Percentiles rank a stretch among this genome's conserved stretches.
phyloP scores from a whole-genome alignment of 306 rosid species.

The Hippophae gyantsensis region DNA sequence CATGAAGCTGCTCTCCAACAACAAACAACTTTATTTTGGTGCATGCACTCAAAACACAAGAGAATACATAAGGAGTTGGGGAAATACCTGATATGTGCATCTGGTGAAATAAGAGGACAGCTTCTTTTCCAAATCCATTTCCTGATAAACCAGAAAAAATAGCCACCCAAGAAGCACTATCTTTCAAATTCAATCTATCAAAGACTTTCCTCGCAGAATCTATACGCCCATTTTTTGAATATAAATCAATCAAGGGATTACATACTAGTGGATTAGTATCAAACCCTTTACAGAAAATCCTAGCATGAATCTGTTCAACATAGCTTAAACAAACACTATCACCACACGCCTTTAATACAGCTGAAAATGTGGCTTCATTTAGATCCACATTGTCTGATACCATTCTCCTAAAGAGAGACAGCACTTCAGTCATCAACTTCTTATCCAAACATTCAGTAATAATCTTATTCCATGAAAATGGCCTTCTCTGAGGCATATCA shows the following conservation, averaged over 20 bases:
- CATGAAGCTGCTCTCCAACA: constrained; percentile 66
- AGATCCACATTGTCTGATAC: constrained; percentile 32
- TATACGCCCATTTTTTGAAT: constrained; percentile 44
- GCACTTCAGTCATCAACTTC: constrained; percentile 26
- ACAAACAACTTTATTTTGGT: constrained; percentile 38
- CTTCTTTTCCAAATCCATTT: constrained; percentile 59
- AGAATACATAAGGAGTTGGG: constrained; percentile 69
- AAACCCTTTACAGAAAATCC: constrained; percentile 47
- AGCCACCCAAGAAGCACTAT: constrained; percentile 85
- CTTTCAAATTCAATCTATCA: constrained; percentile 31
- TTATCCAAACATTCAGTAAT: constrained; percentile 30
- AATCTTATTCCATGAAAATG: constrained; percentile 57
- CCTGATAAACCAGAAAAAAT: constrained; percentile 76
- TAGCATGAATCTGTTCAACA: constrained; percentile 64
- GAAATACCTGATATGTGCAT: constrained; percentile 50
- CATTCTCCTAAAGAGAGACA: constrained; percentile 43
- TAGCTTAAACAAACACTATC: constrained; percentile 29
- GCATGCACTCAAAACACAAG: constrained; percentile 76
- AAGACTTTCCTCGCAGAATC: constrained; percentile 62
- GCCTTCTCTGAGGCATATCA: constrained; percentile 35
- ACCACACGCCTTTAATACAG: constrained; percentile 56
- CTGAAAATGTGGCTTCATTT: constrained; percentile 43
- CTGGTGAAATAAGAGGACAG: constrained; percentile 49
- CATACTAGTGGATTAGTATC: constrained; percentile 37
- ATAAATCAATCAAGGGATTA: constrained; percentile 62